phyloP scores from a whole-genome alignment of 2,329 filamentous ascomycete genomes.

The Monilinia aucupariae region DNA sequence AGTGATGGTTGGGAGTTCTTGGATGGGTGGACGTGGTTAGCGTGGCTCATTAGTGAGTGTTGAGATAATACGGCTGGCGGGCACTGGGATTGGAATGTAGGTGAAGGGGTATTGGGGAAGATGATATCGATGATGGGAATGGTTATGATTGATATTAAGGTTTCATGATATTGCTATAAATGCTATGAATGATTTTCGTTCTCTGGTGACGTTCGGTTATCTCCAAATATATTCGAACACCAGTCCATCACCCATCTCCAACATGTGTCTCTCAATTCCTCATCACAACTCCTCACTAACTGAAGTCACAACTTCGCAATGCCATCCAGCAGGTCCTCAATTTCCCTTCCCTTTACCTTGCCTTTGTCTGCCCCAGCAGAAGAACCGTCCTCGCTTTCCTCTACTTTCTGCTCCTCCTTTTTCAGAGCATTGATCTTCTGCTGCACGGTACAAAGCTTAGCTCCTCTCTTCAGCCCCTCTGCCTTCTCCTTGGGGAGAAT shows the following conservation, averaged over 20 bases:
- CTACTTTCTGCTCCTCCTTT: neutral
- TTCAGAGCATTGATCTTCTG: neutral
- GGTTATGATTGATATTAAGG: neutral
- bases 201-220: neutral
- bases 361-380: neutral
- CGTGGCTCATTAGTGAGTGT: neutral
- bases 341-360: neutral
- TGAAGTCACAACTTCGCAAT: neutral
- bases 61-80: too few species aligned
- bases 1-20: neutral
- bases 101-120: neutral
- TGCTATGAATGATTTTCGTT: neutral
- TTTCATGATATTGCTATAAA: neutral
- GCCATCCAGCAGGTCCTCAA: slow-evolving; percentile 8
- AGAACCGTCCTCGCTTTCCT: neutral
- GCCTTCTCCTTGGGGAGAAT: slow-evolving; percentile 16
- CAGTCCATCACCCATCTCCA: neutral
- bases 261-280: neutral
- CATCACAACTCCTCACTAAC: neutral
- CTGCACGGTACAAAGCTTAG: neutral
- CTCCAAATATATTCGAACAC: neutral
- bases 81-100: too few species aligned
- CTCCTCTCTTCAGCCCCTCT: neutral
- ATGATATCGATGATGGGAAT: neutral
- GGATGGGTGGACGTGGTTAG: slow-evolving; percentile 3